Base-by-base conservation (phyloP, 345 rosid species). In the Erucastrum elatum region DNA sequence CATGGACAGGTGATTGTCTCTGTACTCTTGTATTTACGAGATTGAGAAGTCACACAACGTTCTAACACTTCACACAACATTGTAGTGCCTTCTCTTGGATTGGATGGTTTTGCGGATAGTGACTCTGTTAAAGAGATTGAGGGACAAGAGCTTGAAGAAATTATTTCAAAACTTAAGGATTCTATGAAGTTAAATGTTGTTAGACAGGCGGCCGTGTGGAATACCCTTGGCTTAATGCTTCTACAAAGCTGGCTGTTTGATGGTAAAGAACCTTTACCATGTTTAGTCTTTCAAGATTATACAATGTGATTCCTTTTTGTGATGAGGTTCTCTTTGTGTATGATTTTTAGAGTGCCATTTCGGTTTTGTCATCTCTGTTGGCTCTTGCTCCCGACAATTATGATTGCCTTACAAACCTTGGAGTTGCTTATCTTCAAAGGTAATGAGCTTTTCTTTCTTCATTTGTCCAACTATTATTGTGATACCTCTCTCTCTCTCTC, bases 341-440 rank as follows among this genome's bases (percentile, higher is more conserved):
- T 64, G 26, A 67, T 74, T 66, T 84, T 17, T 66, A 95, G 98
- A 93, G 90, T 85, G 90, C 99, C 55, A 84, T 90, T 72, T 84
- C 94, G 56, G 85, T 93, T 76, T 85, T 91, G 76, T 91, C 94
- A 27, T 83, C 88, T 74, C 78, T 93, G 83, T 76, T 93, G 75
- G 75, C 78, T 69, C 64, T 84, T 75, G 89, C 83, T 68, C 90
- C 97, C 35, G 84, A 87, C 85, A 89, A 93, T 82, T 85, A 77
- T 61, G 99, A 94, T 83, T 94, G 99, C 88, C 87, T 91, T n/a
- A 91, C 83, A 78, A 95, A 93, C 84, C 90, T 95, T 44, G 99
- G 98, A 75, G 86, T 91, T 72, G 98, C 96, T 53, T 89, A 89
- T 83, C 88, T 95, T 46, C 99, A 90, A 80, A 89, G 88, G 99